Percentiles rank a stretch among this genome's conserved stretches.
Evolutionary conservation across 78 protist species (phyloP).

Genomic region (Monosiga brevicollis): DNA sequence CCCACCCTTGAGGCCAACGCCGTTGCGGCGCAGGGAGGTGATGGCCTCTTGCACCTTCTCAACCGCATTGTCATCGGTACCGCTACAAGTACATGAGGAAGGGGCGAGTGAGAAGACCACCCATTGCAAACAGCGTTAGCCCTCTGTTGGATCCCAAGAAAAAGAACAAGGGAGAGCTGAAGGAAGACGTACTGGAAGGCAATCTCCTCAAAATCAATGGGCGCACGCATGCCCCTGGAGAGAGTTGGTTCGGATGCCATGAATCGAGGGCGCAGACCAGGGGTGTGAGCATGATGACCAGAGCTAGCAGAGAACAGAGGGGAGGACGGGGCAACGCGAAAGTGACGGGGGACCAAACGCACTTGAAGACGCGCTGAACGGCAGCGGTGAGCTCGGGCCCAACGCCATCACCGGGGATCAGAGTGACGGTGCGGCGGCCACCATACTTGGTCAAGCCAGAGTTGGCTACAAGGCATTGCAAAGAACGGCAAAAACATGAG

Average conservation of each 20-base stretch:
- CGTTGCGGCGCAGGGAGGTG: slow-evolving; percentile 25
- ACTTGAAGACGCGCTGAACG: slow-evolving; percentile 44
- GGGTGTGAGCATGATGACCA: too few relatives aligned
- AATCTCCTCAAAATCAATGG: slow-evolving; percentile 52
- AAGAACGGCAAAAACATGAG: too few relatives aligned
- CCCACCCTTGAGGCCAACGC: slow-evolving; percentile 50
- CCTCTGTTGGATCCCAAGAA: not conserved
- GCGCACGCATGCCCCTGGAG: slow-evolving; percentile 31
- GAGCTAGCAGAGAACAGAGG: too few relatives aligned
- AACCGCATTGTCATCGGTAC: not conserved
- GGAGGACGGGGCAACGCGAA: too few relatives aligned
- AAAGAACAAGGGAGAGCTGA: not conserved
- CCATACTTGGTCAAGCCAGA: slow-evolving; percentile 3
- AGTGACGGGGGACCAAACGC: too few relatives aligned
- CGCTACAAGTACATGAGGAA: too few relatives aligned
- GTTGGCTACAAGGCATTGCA: too few relatives aligned
- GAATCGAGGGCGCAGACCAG: slow-evolving; percentile 68
- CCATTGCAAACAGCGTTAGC: too few relatives aligned
- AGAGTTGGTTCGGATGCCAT: slow-evolving; percentile 42
- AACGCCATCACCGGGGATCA: slow-evolving; percentile 70
- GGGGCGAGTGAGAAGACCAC: too few relatives aligned
- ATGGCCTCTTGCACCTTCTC: not conserved
- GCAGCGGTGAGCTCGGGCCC: slow-evolving; percentile 66
- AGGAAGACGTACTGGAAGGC: slow-evolving; percentile 28
- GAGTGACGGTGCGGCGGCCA: slow-evolving; percentile 37